These are phyloP conservation scores for Ogataea minuta DNA, from an alignment of 805 yeast genomes.

Conservation along the genomic window DNA sequence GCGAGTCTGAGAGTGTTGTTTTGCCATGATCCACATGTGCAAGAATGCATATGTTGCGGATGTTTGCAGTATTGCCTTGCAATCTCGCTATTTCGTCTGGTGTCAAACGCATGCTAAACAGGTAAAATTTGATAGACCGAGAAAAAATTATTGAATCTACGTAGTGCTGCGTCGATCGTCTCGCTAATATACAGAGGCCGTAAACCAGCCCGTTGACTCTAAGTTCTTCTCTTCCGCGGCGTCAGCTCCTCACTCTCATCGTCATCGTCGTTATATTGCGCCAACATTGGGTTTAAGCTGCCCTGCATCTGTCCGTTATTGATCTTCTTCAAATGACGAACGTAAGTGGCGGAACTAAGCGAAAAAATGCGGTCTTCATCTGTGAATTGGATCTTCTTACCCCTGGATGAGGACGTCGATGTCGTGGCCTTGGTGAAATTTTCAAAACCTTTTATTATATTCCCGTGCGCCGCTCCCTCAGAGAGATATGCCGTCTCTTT, in stretches of 20 bases:
- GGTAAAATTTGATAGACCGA: conserved; percentile 10
- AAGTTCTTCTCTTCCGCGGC: conserved; percentile 19
- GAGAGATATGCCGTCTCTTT: conserved; percentile 76
- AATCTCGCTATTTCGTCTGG: conserved; percentile 61
- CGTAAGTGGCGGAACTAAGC: conserved; percentile 66
- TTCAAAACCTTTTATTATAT: conserved; percentile 89
- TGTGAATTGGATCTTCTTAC: conserved; percentile 50
- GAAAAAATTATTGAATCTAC: conserved; percentile 1
- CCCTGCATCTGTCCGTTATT: conserved; percentile 28
- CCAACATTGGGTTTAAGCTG: conserved; percentile 14
- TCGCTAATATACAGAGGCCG: neutral
- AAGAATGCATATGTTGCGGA: conserved; percentile 88
- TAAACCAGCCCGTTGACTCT: neutral
- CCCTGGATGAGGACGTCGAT: conserved; percentile 33
- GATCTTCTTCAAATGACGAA: conserved; percentile 57
- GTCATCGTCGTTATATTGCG: conserved; percentile 21
- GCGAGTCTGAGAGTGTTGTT: conserved; percentile 88
- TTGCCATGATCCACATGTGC: conserved; percentile 99
- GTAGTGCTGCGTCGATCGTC: conserved; percentile 11
- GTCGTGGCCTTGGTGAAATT: conserved; percentile 54
- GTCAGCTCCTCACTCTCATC: conserved; percentile 23
- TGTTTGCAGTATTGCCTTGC: conserved; percentile 65
- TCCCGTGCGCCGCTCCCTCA: conserved; percentile 65
- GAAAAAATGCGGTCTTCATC: conserved; percentile 84
- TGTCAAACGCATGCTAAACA: conserved; percentile 48